A percentile compares a stretch with the other conserved stretches of the same genome.
Conservation (phyloP, 352 stramenopile species). For the Pythium myriotylum region DNA sequence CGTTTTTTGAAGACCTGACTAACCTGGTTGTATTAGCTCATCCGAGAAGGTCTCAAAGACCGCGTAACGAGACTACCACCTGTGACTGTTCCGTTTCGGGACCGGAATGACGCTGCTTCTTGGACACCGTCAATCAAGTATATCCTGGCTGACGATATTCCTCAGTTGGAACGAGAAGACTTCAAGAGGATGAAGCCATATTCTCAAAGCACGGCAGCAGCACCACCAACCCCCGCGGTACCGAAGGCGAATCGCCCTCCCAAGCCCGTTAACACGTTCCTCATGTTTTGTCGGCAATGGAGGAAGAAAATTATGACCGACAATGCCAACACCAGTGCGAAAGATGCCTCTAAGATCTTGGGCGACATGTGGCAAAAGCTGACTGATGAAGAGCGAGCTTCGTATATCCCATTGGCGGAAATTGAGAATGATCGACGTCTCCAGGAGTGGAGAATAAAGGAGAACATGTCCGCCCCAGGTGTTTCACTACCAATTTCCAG, state of each 20-base stretch:
- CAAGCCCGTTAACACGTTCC: constrained; percentile 85
- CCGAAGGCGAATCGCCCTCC: constrained; percentile 69
- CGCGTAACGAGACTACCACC: constrained; percentile 58
- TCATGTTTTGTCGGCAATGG: constrained; percentile 86
- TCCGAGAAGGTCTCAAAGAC: constrained; percentile 70
- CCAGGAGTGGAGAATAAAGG: constrained; percentile 79
- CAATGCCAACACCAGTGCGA: constrained; percentile 70
- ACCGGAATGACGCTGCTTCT: constrained; percentile 56
- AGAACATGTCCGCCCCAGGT: constrained; percentile 43
- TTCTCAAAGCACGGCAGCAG: constrained; percentile 50
- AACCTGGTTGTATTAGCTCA: constrained; percentile 42
- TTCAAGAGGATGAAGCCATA: constrained; percentile 80
- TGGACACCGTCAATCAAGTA: constrained; percentile 80
- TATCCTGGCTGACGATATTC: constrained; percentile 73
- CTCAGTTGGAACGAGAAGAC: constrained; percentile 71
- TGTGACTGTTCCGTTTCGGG: constrained; percentile 57
- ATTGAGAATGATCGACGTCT: constrained; percentile 75
- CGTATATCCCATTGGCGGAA: constrained; percentile 67
- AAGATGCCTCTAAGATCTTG: constrained; percentile 82
- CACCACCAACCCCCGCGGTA: constrained; percentile 27
- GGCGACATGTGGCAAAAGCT: constrained; percentile 88
- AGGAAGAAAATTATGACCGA: constrained; percentile 83
- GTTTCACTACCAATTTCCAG: neutral
- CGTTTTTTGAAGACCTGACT: neutral
- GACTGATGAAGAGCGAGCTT: constrained; percentile 71